Evolutionary conservation across 179 eudicot genomes (phyloP).

Genomic region (Sideroxylon spinosum): DNA sequence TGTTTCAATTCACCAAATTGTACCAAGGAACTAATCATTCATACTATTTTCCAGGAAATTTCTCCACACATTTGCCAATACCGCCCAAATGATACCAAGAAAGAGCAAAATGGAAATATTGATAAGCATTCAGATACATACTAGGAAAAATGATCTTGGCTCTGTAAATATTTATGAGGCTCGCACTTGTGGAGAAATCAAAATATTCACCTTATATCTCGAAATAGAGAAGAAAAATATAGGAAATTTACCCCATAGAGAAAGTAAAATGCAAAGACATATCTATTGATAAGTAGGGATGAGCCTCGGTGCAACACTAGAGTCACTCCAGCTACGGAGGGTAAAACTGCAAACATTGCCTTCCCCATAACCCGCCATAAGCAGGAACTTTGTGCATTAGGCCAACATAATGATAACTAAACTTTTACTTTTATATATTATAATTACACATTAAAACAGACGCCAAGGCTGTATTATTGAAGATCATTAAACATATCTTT

Average conservation of each 20-base stretch:
- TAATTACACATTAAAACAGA: too few relatives aligned
- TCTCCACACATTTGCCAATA: constrained; percentile 1
- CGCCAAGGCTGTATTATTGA: neutral
- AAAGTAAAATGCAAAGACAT: neutral
- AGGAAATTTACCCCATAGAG: neutral
- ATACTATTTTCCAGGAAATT: neutral
- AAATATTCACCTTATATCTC: neutral
- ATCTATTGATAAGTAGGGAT: neutral
- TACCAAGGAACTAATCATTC: neutral
- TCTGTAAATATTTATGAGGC: neutral
- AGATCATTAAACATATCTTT: neutral
- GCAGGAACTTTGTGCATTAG: too few relatives aligned
- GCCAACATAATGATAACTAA: too few relatives aligned
- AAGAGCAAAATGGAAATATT: neutral
- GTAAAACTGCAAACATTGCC: too few relatives aligned
- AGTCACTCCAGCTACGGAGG: too few relatives aligned
- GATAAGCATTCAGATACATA: neutral
- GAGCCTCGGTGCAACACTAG: too few relatives aligned
- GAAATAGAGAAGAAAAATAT: neutral
- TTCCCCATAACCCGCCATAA: too few relatives aligned
- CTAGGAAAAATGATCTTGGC: neutral
- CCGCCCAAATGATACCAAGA: neutral
- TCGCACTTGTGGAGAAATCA: neutral
- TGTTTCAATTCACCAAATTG: neutral
- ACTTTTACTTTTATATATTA: too few relatives aligned